Evolutionary conservation across 345 rosid species (phyloP), one percentile per base, ranked within the genome.

Genomic region (Cardiospermum halicacabum): DNA sequence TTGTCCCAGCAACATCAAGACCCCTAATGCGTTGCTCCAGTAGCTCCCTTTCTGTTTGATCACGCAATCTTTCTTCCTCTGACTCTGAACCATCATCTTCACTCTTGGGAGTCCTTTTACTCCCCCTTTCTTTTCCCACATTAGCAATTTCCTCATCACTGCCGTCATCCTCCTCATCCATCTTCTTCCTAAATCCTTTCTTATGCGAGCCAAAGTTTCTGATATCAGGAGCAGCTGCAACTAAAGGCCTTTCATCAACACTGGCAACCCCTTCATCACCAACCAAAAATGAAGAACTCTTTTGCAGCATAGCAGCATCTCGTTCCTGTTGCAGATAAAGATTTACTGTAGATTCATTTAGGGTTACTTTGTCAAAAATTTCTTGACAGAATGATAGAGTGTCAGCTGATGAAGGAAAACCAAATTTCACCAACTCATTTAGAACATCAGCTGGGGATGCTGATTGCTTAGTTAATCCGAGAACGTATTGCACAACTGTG

Each of bases 111-210:
- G n/a, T n/a, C 65, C 84, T 82, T 74, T 77, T 87, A 62, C 81
- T 82, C 53, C 63, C 66, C 74, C 92, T 82, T 19, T 60, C 74
- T 32, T 88, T 84, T 69, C 73, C 73, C 28, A 32, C 75, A 53
- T 28, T 81, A 26, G 61, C 76, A 59, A 77, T 53, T 63, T 72
- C 84, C 89, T 91, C 96, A 21, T 78, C 84, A 4, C 10, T 11
- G 39, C 10, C 39, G 0, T 34, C 39, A 34, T 83, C 82, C 45
- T 84, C 93, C 60, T 80, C 86, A 32, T 93, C 96, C 40, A 64
- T 80, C 82, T 85, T 94, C 80, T 87, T 94, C 72, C 99, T 82
- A 58, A 91, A 94, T 59, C 95, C 78, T 76, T 94, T 94, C 81
- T 68, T 81, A 25, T 57, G 77, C 65, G 71, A 64, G 69, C 74